Evolutionary conservation across 129 eudicot genomes (phyloP).

Genomic region (Erigeron canadensis): DNA sequence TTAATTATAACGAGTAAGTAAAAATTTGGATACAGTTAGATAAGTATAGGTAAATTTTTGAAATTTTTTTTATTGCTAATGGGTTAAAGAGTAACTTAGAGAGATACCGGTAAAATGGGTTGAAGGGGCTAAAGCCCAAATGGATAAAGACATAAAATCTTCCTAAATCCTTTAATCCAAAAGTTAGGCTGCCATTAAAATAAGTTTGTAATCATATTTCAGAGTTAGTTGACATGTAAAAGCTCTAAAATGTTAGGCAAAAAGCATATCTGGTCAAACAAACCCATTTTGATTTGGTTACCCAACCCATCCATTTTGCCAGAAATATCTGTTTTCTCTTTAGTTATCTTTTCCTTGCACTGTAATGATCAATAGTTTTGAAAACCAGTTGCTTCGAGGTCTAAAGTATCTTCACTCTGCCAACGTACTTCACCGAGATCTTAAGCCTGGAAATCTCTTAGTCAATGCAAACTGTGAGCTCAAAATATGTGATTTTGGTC

Average conservation of each 20-base stretch:
- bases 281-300: neutral
- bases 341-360: neutral
- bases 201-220: no score
- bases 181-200: no score
- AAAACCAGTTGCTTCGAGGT: conserved; percentile 72
- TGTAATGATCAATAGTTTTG: neutral
- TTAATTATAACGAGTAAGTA: no score
- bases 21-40: no score
- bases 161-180: no score
- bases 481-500: conserved; percentile 88
- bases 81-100: no score
- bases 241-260: neutral
- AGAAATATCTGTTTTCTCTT: neutral
- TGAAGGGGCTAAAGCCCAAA: no score
- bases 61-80: no score
- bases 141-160: no score
- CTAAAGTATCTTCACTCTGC: conserved; percentile 82
- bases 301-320: neutral
- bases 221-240: no score
- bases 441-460: conserved; percentile 80
- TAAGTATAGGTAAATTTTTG: no score
- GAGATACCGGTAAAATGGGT: no score
- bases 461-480: conserved; percentile 73
- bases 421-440: conserved; percentile 79
- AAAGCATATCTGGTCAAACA: neutral